Base-by-base conservation (phyloP, 2,329 filamentous ascomycete genomes). In the Pseudocercospora crystallina region DNA sequence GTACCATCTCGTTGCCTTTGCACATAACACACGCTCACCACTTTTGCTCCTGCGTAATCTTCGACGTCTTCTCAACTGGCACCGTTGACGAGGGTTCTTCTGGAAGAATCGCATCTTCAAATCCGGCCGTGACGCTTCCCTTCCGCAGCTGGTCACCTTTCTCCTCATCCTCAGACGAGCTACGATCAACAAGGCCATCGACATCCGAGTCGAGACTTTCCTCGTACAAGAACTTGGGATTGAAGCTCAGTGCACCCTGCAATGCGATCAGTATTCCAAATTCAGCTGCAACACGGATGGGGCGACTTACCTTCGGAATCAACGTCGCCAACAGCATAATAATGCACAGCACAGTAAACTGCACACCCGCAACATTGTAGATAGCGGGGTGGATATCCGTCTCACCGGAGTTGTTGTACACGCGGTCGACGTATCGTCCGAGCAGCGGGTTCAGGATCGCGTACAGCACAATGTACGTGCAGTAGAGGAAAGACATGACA, bases 401-500 rank as follows among this genome's bases (percentile, higher is more conserved):
- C 17, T 43, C 32, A 11, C 40, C 32, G 8, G 47, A 49, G 31
- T 14, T 26, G 10, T 31, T 29, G n/a, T 43, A 49, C 2, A 49
- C 34, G 13, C 41, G 31, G 32, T 49, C 47, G 33, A 49, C 47
- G 20, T 49, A 43, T 4, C 40, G 40, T 9, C 47, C 47, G 8
- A 49, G 40, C 11, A 49, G 12, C 8, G 39, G 40, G 40, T 43
- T 49, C 1, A 32, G 12, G 34, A 49, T 44, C 10, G 47, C 40
- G 20, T 49, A 49, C 9, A 49, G 36, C 11, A 49, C 47, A 29
- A 49, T 49, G 13, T 49, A 49, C 8, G 47, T 49, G 47, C 47
- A 49, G n/a, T 49, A 49, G 14, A 49, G 33, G 33, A 49, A 49
- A 5, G 39, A 43, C 47, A 49, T 49, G 33, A 49, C 47, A n/a